Percentiles rank a stretch among this genome's conserved stretches.
Conservation (phyloP, 1,284 basidiomycete species). For the Blastosporella zonata region DNA sequence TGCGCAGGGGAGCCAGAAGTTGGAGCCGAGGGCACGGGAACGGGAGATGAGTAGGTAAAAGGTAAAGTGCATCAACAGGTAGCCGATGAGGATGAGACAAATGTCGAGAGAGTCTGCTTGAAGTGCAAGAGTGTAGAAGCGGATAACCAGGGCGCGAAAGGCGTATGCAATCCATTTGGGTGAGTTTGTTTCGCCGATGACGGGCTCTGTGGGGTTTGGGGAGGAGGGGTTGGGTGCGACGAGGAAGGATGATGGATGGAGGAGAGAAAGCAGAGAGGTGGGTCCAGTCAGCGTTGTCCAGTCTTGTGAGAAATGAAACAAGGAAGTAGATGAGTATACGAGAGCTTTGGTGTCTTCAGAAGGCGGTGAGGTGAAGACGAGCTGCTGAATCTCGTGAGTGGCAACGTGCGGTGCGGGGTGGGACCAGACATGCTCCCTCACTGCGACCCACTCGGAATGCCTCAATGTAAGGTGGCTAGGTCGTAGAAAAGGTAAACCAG, state of each 20-base stretch:
- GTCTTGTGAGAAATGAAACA: conserved; percentile 23
- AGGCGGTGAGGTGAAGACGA: conserved; percentile 44
- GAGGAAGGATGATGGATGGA: conserved; percentile 13
- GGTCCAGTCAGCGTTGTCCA: conserved; percentile 43
- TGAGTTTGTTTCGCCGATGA: conserved; percentile 47
- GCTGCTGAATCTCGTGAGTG: conserved; percentile 61
- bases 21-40: conserved; percentile 83
- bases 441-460: conserved; percentile 53
- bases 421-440: conserved; percentile 50
- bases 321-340: conserved; percentile 17
- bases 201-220: conserved; percentile 6
- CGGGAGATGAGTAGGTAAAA: conserved; percentile 90
- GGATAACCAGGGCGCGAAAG: conserved; percentile 69
- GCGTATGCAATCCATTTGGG: conserved; percentile 89
- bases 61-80: conserved; percentile 93
- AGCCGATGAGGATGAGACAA: conserved; percentile 91
- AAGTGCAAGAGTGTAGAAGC: conserved; percentile 86
- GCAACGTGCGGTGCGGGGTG: conserved; percentile 33
- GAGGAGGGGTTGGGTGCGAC: conserved; percentile 5
- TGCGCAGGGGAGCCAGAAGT: conserved; percentile 86
- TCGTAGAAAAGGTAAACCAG: conserved; percentile 37
- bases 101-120: conserved; percentile 97
- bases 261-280: conserved; percentile 43
- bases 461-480: conserved; percentile 53
- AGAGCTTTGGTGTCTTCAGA: conserved; percentile 29